phyloP scores from a whole-genome alignment of 768 basidiomycete species.

The Boletus edulis region DNA sequence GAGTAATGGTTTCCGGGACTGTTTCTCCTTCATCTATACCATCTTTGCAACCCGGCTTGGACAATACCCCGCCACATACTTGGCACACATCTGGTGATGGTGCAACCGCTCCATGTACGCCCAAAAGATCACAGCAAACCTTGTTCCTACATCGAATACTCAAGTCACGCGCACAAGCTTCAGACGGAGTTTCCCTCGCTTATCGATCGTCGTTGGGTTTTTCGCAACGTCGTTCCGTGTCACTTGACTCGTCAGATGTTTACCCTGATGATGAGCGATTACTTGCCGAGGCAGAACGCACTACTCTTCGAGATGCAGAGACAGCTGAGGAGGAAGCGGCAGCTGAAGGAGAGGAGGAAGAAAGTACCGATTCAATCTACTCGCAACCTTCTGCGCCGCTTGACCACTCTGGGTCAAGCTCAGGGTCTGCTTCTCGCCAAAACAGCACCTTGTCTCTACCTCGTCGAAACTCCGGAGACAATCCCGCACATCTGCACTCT shows the following conservation, averaged over 20 bases:
- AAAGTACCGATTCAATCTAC: slow-evolving; percentile 17
- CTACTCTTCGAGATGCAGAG: slow-evolving; percentile 14
- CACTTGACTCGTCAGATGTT: slow-evolving; percentile 2
- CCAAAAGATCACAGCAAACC: background rate
- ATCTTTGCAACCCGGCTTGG: background rate
- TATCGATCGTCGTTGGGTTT: slow-evolving; percentile 3
- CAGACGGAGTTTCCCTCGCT: slow-evolving; percentile 1
- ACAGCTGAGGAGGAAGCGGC: background rate
- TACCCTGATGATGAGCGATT: slow-evolving; percentile 8
- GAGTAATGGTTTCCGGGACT: background rate
- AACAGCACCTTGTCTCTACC: background rate
- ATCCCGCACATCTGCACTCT: background rate
- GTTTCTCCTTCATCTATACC: background rate
- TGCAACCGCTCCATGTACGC: background rate
- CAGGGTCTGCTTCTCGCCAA: slow-evolving; percentile 2
- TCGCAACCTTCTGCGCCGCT: slow-evolving; percentile 24
- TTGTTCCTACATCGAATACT: slow-evolving; percentile 22
- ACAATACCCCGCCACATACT: background rate
- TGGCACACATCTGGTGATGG: background rate
- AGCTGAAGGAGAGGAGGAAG: background rate
- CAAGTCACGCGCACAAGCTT: slow-evolving; percentile 19
- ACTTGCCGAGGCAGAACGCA: slow-evolving; percentile 15
- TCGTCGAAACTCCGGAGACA: slow-evolving; percentile 11
- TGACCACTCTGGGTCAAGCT: slow-evolving; percentile 8
- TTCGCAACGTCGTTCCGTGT: slow-evolving; percentile 2